Conservation (phyloP, 2,329 filamentous ascomycete species). For the Diaporthe eres region DNA sequence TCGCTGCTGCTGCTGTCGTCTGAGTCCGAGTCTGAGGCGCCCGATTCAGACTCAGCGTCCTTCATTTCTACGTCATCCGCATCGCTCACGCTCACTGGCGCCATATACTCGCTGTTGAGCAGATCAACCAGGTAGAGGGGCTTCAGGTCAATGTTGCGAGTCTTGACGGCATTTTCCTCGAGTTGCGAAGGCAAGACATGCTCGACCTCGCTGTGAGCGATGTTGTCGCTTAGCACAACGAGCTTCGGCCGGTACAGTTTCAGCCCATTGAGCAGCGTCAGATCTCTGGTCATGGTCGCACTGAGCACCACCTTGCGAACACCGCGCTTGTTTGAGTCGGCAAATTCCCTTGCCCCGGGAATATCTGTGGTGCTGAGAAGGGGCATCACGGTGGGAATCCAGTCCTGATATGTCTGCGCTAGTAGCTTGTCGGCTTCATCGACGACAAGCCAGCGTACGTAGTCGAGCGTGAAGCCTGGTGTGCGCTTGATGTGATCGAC, state of each 20-base stretch:
- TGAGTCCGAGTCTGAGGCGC: slow-evolving; percentile 47
- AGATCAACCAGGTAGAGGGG: slow-evolving; percentile 89
- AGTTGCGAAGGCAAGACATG: slow-evolving; percentile 74
- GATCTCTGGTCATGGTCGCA: slow-evolving; percentile 91
- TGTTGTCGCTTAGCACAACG: slow-evolving; percentile 70
- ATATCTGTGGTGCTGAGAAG: slow-evolving; percentile 62
- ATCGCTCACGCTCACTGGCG: slow-evolving; percentile 44
- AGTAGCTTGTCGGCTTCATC: slow-evolving; percentile 95
- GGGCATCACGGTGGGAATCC: slow-evolving; percentile 81
- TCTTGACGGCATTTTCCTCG: slow-evolving; percentile 76
- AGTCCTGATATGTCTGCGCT: slow-evolving; percentile 93
- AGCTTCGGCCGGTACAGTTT: slow-evolving; percentile 81
- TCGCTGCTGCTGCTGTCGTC: slow-evolving; percentile 48
- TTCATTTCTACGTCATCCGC: slow-evolving; percentile 55
- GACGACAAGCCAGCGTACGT: slow-evolving; percentile 89
- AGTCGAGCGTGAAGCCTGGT: slow-evolving; percentile 82
- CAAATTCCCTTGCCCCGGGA: slow-evolving; percentile 66
- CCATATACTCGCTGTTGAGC: slow-evolving; percentile 70
- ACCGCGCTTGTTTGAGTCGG: slow-evolving; percentile 64
- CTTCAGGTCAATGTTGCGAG: slow-evolving; percentile 79
- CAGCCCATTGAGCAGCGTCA: slow-evolving; percentile 83
- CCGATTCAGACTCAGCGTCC: slow-evolving; percentile 53
- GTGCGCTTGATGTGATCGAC: slow-evolving; percentile 93
- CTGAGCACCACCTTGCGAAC: slow-evolving; percentile 89
- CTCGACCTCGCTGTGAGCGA: slow-evolving; percentile 56